phyloP scores from a whole-genome alignment of 148 eudicot genomes.

The Chenopodium berlandieri region DNA sequence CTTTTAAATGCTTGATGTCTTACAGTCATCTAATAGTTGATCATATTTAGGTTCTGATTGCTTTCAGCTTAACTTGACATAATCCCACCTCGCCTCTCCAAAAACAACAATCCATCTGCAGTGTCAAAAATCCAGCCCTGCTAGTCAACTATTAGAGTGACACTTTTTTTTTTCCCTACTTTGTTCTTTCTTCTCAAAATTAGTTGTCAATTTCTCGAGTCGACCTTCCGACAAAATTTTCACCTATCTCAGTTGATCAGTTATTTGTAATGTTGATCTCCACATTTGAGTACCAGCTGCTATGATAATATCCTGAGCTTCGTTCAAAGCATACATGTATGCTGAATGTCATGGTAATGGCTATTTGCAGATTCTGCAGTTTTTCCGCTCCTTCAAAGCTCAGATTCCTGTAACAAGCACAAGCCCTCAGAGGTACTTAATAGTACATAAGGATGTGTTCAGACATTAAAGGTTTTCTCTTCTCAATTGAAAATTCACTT shows the following conservation, averaged over 20 bases:
- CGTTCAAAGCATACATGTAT: neutral
- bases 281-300: neutral
- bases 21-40: no score
- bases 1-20: no score
- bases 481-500: neutral
- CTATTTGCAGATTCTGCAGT: slow-evolving; percentile 72
- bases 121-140: neutral
- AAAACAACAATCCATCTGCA: no score
- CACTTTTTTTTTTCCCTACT: no score
- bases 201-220: neutral
- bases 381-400: slow-evolving; percentile 72
- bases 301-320: neutral
- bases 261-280: neutral
- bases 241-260: neutral
- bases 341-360: slow-evolving; percentile 1
- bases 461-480: neutral
- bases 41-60: no score
- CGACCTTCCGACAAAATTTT: neutral
- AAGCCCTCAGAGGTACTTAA: slow-evolving; percentile 45
- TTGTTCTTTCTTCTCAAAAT: neutral
- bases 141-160: neutral
- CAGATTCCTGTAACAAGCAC: slow-evolving; percentile 63
- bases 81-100: no score
- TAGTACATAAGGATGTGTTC: neutral
- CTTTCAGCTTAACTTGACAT: no score